Evolutionary conservation across 1,139 yeast species (phyloP), one percentile per base, ranked within the genome.

Genomic region (Saccharomyces hybrid): DNA sequence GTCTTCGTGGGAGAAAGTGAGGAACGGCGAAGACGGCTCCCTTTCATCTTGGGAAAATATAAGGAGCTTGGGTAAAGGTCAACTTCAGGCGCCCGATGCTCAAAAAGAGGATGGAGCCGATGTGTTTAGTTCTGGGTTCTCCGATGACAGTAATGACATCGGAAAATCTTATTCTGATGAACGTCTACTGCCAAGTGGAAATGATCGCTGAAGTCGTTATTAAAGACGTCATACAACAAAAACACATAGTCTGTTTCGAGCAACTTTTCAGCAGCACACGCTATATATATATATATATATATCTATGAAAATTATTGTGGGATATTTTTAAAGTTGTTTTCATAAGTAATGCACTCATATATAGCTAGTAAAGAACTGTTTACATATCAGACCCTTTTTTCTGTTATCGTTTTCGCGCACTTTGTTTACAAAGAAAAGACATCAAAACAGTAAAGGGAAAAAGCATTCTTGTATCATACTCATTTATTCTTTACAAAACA

Each of bases 21-120:
- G n/a, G n/a, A n/a, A n/a, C n/a, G n/a, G n/a, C n/a, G n/a, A n/a
- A n/a, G n/a, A n/a, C n/a, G n/a, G n/a, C n/a, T n/a, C n/a, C n/a
- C n/a, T n/a, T n/a, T n/a, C n/a, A n/a, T n/a, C n/a, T 4, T 64
- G 69, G 70, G 65, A 64, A 34, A 62, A 47, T 50, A 52, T 67
- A 5, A 62, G 69, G 47, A 38, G 38, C 3, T 4, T 13, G 7
- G 11, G 3, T 3, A 19, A 13, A 9, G 11, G 11, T 16, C 44
- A 38, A 13, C 5, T 6, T 1, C 44, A 38, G 2, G 25, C 7
- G 2, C 13, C n/a, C 1, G 44, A 3, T 19, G 23, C 44, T 14
- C 47, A 46, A 13, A 46, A 38, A 26, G 32, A 50, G 29, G 51
- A 48, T 44, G 44, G 26, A 5, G 14, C 42, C 27, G 53, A 14